A percentile compares a stretch with the other conserved stretches of the same genome.
Evolutionary conservation across 768 basidiomycete species (phyloP).

Genomic region (Ramaria sp.): DNA sequence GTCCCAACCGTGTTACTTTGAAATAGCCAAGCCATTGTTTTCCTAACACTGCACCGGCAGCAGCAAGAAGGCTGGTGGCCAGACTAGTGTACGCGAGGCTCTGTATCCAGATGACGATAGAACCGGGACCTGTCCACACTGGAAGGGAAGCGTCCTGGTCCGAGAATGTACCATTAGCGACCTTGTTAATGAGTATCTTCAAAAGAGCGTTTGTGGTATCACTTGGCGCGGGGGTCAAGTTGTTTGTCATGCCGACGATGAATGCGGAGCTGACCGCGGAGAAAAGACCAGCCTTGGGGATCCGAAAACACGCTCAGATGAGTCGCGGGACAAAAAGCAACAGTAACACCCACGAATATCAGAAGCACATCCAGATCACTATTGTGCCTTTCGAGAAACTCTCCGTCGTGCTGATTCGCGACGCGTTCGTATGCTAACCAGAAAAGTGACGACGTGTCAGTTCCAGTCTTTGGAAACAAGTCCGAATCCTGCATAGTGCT

Average conservation of each 20-base stretch:
- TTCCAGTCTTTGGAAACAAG: too few species aligned
- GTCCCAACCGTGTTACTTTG: not conserved
- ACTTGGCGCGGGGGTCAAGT: constrained; percentile 7
- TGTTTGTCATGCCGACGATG: constrained; percentile 11
- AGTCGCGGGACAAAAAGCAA: too few species aligned
- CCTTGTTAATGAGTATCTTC: constrained; percentile 9
- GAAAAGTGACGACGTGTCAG: too few species aligned
- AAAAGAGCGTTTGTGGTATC: constrained; percentile 12
- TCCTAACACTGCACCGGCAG: constrained; percentile 15
- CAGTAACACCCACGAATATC: too few species aligned
- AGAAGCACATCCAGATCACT: too few species aligned
- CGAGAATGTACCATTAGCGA: constrained; percentile 11
- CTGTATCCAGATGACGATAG: constrained; percentile 12
- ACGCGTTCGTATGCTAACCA: too few species aligned
- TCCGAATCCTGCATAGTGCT: too few species aligned
- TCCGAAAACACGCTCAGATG: too few species aligned
- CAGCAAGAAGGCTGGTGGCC: constrained; percentile 15
- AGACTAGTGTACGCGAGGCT: constrained; percentile 16
- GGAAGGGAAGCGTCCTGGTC: constrained; percentile 6
- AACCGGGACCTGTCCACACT: constrained; percentile 15
- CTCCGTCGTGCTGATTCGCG: too few species aligned
- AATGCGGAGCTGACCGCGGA: constrained; percentile 15
- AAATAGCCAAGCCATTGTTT: constrained; percentile 13
- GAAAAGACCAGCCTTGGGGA: constrained; percentile 13
- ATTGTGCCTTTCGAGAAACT: too few species aligned